Conservation (phyloP, 2,329 filamentous ascomycete species). For the Fusarium equiseti region DNA sequence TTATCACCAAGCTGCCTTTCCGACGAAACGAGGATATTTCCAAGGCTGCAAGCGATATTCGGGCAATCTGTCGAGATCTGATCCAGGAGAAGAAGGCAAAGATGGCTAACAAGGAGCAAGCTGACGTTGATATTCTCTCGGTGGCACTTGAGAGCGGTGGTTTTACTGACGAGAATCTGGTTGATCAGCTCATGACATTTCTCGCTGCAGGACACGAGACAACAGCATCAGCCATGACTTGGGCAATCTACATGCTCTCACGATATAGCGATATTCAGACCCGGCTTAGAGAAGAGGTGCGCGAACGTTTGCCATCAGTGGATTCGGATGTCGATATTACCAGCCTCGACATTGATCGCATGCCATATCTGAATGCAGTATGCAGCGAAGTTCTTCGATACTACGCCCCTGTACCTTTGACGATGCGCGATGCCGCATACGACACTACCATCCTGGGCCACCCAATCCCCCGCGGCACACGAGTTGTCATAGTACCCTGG, state of each 20-base stretch:
- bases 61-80: conserved; percentile 74
- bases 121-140: conserved; percentile 80
- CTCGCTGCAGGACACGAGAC: conserved; percentile 86
- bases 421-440: conserved; percentile 72
- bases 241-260: conserved; percentile 78
- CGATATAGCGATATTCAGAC: conserved; percentile 73
- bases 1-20: conserved; percentile 74
- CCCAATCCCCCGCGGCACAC: conserved; percentile 76
- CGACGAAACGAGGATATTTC: conserved; percentile 76
- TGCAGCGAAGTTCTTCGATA: conserved; percentile 82
- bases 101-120: conserved; percentile 59
- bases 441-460: conserved; percentile 75
- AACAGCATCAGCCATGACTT: conserved; percentile 80
- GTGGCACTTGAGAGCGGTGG: conserved; percentile 81
- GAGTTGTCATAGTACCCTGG: conserved; percentile 72
- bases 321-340: conserved; percentile 53
- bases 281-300: conserved; percentile 76
- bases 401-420: conserved; percentile 77
- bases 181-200: conserved; percentile 92
- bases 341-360: conserved; percentile 71
- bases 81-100: conserved; percentile 76
- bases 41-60: conserved; percentile 69
- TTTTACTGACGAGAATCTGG: conserved; percentile 83
- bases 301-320: conserved; percentile 66
- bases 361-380: conserved; percentile 85